A percentile compares a stretch with the other conserved stretches of the same genome.
Conservation (phyloP, 495 filamentous ascomycete species). For the Penicillium verhagenii region DNA sequence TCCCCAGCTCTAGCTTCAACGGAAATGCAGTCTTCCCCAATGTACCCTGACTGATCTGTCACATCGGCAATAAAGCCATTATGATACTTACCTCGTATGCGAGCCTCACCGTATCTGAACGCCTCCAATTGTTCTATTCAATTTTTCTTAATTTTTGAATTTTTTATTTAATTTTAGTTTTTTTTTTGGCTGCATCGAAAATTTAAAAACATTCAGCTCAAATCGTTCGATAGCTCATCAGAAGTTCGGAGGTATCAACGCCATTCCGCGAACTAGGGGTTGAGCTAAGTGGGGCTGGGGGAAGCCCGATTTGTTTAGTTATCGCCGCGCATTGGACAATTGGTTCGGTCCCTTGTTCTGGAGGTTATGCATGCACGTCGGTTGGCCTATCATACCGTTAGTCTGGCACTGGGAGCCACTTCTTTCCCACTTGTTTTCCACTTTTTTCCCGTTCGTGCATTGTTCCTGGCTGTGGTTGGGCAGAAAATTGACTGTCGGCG, state of each 20-base stretch:
- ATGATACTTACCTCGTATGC: not conserved
- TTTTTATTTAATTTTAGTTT: too few relatives aligned
- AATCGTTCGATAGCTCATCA: not conserved
- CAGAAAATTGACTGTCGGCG: constrained; percentile 9
- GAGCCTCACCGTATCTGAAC: constrained; percentile 4
- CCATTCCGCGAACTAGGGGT: constrained; percentile 17
- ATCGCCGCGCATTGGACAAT: not conserved
- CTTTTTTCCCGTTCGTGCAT: constrained; percentile 12
- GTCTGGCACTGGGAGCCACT: not conserved
- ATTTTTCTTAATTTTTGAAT: too few relatives aligned
- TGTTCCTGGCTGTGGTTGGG: constrained; percentile 14
- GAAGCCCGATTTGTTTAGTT: constrained; percentile 19
- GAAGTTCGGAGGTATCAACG: constrained; percentile 15
- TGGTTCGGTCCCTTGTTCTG: constrained; percentile 3
- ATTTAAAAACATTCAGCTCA: not conserved
- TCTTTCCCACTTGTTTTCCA: too few relatives aligned
- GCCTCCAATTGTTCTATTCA: too few relatives aligned
- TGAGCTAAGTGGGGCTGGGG: constrained; percentile 9
- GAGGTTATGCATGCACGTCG: constrained; percentile 3
- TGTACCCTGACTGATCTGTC: constrained; percentile 11
- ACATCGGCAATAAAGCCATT: not conserved
- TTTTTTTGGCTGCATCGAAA: not conserved
- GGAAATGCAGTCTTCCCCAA: constrained; percentile 13
- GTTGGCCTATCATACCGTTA: constrained; percentile 15
- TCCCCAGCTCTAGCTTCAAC: constrained; percentile 3